Conservation (phyloP, 139 green algal genomes). For the Chlamydomonas eustigma region DNA sequence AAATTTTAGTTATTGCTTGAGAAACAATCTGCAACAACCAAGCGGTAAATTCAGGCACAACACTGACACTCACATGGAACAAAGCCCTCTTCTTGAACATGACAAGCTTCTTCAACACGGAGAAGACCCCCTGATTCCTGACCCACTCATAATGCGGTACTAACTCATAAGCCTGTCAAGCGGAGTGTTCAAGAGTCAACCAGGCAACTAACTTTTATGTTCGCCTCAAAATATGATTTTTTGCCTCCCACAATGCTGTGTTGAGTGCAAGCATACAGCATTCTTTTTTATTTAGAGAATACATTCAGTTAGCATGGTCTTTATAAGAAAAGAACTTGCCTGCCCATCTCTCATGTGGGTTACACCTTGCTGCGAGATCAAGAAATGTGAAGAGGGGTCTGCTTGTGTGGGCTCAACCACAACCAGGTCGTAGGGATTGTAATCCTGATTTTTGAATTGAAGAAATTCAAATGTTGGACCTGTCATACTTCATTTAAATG, state of each 20-base stretch:
- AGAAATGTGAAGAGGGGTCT: conserved; percentile 31
- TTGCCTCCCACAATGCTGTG: too few relatives aligned
- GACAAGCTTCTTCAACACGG: conserved; percentile 41
- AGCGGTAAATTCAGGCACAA: not conserved
- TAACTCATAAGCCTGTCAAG: conserved; percentile 24
- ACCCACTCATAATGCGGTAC: conserved; percentile 36
- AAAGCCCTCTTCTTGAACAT: conserved; percentile 39
- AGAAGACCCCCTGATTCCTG: conserved; percentile 36
- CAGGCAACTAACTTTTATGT: too few relatives aligned
- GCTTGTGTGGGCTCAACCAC: conserved; percentile 22
- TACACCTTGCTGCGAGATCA: conserved; percentile 31
- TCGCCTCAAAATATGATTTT: too few relatives aligned
- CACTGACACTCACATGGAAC: conserved; percentile 23
- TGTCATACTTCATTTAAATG: too few relatives aligned
- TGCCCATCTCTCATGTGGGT: conserved; percentile 23
- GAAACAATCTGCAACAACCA: not conserved
- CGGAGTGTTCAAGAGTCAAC: too few relatives aligned
- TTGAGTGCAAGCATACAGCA: too few relatives aligned
- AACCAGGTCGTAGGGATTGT: conserved; percentile 44
- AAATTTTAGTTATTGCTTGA: not conserved
- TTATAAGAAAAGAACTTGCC: not conserved
- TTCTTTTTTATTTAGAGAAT: not conserved
- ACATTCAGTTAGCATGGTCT: not conserved
- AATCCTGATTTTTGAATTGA: too few relatives aligned
- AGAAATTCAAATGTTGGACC: too few relatives aligned